A percentile compares a stretch with the other conserved stretches of the same genome.
These are phyloP conservation scores for Fusarium nematophilum DNA, from an alignment of 2,329 filamentous ascomycete genomes.

Conservation along the genomic window DNA sequence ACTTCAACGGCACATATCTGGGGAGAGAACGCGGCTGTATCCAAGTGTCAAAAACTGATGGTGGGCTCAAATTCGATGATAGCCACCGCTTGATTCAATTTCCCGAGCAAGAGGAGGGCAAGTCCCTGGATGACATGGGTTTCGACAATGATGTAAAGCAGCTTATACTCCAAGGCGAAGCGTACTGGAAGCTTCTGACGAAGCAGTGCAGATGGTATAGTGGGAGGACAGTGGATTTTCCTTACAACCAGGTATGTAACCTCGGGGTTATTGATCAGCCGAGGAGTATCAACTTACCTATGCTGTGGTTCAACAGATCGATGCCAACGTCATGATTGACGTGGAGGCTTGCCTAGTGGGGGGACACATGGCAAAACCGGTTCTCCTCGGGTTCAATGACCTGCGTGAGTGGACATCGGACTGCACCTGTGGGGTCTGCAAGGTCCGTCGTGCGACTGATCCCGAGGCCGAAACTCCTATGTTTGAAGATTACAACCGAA, in stretches of 20 bases:
- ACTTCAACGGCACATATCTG: not conserved
- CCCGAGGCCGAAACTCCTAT: not conserved
- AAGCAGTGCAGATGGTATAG: constrained; percentile 6
- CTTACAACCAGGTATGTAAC: constrained; percentile 16
- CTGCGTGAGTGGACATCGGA: not conserved
- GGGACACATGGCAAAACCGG: not conserved
- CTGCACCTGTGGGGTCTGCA: not conserved
- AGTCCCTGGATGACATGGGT: not conserved
- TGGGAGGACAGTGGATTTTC: constrained; percentile 12
- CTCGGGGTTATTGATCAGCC: not conserved
- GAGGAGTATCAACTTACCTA: too few species aligned
- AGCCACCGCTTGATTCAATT: not conserved
- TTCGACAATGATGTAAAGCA: not conserved
- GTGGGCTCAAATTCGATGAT: not conserved
- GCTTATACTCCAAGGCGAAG: not conserved
- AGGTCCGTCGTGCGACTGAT: not conserved
- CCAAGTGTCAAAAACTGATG: too few species aligned
- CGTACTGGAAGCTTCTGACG: not conserved
- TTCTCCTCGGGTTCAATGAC: not conserved
- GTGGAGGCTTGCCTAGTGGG: not conserved
- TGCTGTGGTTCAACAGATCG: not conserved
- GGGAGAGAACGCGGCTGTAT: not conserved
- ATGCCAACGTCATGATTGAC: not conserved
- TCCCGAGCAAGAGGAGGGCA: not conserved
- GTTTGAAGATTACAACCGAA: not conserved